phyloP scores from a whole-genome alignment of 345 rosid genomes.

The Lagerstroemia speciosa region DNA sequence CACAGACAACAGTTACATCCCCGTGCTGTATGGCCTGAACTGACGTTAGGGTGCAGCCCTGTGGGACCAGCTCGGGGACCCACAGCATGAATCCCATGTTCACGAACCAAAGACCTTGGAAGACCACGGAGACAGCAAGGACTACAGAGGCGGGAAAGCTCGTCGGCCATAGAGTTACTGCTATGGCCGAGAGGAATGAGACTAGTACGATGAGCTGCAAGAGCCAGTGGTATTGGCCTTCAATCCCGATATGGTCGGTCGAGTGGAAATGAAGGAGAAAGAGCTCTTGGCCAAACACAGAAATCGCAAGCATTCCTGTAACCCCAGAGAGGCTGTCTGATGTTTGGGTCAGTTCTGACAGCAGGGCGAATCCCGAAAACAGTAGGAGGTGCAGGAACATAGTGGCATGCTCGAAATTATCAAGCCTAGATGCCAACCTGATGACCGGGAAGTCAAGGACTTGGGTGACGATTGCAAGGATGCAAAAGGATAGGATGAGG shows the following conservation, averaged over 20 bases:
- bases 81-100: slow-evolving; percentile 88
- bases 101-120: slow-evolving; percentile 82
- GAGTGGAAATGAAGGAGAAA: slow-evolving; percentile 88
- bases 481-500: slow-evolving; percentile 44
- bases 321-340: slow-evolving; percentile 40
- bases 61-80: slow-evolving; percentile 56
- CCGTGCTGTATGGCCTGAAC: slow-evolving; percentile 30
- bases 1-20: slow-evolving; percentile 40
- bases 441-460: slow-evolving; percentile 47
- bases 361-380: slow-evolving; percentile 59
- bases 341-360: slow-evolving; percentile 38
- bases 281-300: slow-evolving; percentile 68
- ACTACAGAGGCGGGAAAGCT: slow-evolving; percentile 48
- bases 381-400: slow-evolving; percentile 77
- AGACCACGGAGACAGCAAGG: slow-evolving; percentile 53
- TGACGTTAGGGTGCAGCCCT: slow-evolving; percentile 43
- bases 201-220: slow-evolving; percentile 62
- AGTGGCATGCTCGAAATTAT: slow-evolving; percentile 72
- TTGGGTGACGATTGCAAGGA: slow-evolving; percentile 44
- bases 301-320: slow-evolving; percentile 50
- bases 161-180: slow-evolving; percentile 35
- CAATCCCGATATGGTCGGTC: slow-evolving; percentile 70
- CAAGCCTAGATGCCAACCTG: slow-evolving; percentile 44
- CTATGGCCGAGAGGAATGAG: slow-evolving; percentile 48
- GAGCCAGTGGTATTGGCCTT: slow-evolving; percentile 89